Conservation (phyloP, 192 early-diverging fungal species). For the Diversispora eburnea region DNA sequence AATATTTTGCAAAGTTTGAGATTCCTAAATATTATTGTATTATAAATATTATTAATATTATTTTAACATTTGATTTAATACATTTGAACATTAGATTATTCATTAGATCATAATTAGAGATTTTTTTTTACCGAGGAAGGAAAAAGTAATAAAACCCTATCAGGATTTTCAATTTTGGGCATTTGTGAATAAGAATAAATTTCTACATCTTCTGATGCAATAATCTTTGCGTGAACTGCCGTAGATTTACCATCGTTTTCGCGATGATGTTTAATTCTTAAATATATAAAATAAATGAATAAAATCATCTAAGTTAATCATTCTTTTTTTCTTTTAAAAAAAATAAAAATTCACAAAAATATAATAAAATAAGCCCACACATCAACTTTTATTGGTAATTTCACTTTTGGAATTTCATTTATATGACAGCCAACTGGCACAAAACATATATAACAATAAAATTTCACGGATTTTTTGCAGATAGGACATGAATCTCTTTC, state of each 20-base stretch:
- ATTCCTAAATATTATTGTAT: constrained; percentile 43
- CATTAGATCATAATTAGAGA: background rate
- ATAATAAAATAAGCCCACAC: constrained; percentile 44
- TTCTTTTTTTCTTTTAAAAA: constrained; percentile 11
- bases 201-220: constrained; percentile 65
- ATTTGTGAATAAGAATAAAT: constrained; percentile 56
- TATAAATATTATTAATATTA: background rate
- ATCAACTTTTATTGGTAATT: constrained; percentile 69
- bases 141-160: constrained; percentile 72
- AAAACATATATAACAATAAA: constrained; percentile 73
- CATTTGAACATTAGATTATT: background rate
- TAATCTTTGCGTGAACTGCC: constrained; percentile 75
- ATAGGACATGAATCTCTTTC: constrained; percentile 51
- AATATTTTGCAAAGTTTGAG: constrained; percentile 65
- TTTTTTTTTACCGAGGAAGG: constrained; percentile 69
- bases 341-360: background rate
- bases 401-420: constrained; percentile 53
- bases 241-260: constrained; percentile 87
- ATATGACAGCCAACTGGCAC: constrained; percentile 47
- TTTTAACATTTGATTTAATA: background rate
- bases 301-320: background rate
- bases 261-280: constrained; percentile 70
- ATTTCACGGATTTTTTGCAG: constrained; percentile 64
- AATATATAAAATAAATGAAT: background rate
- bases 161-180: constrained; percentile 59